Base-by-base conservation (phyloP, 2,329 filamentous ascomycete genomes). In the Pseudocercospora fijiensis region DNA sequence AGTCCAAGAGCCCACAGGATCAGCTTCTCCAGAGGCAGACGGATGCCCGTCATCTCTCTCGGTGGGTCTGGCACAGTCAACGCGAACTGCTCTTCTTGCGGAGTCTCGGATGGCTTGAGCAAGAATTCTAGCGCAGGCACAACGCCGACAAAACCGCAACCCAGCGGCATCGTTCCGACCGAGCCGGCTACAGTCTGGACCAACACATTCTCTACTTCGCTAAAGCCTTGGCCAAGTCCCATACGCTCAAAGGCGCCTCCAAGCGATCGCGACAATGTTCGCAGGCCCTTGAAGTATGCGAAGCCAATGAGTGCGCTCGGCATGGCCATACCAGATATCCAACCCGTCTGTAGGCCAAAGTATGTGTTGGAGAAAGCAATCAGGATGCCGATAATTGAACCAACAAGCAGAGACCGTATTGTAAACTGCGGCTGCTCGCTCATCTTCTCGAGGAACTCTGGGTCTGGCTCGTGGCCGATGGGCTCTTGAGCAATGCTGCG, bases 311-410 rank as follows among this genome's bases (percentile, higher is more conserved):
- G 81, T 22, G 92, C 95, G 1, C 92, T 91, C 0, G 95, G 95
- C 92, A 99, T 97, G 16, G 92, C 91, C 95, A 99, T 98, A 70
- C 91, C 91, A 72, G 88, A 86, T 41, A 91, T 85, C 88, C 88
- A 90, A 68, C 88, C 88, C 27, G 91, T 96, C 79, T 98, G 95
- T 30, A 99, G 82, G n/a, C 95, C 95, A 76, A 99, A 99, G 78
- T 98, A 99, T 82, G 96, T 97, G 76, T 99, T 99, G 58, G 91
- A 96, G 76, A 96, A 96, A 75, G 91, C 95, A 73, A 98, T 96
- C 61, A 98, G 82, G 4, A 95, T 86, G 45, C 95, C 95, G 67
- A 99, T 95, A 3, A 86, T 80, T 5, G 96, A 82, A 16, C 95
- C 95, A 27, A 91, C 91, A 4, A 87, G 75, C 43, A 98, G 83